Percentiles rank a stretch among this genome's conserved stretches.
Evolutionary conservation across 495 filamentous ascomycete genomes (phyloP).

Genomic region (Penicillium odoratum): DNA sequence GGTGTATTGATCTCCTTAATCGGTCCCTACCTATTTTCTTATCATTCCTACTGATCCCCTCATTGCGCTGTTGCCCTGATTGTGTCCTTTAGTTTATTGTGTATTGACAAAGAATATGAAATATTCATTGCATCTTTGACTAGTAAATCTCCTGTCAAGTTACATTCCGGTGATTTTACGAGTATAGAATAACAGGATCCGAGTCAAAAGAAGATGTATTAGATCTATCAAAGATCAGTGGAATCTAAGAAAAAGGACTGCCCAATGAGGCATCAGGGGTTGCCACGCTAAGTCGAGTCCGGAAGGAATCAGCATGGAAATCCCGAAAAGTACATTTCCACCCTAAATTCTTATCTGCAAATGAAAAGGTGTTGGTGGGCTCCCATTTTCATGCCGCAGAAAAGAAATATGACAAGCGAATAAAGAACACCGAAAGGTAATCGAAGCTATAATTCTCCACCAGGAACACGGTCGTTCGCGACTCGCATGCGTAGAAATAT

Average conservation of each 20-base stretch:
- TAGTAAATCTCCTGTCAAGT: background rate
- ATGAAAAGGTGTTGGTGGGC: background rate
- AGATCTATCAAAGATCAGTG: slow-evolving; percentile 24
- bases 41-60: slow-evolving; percentile 11
- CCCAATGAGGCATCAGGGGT: background rate
- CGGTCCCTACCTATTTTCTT: slow-evolving; percentile 30
- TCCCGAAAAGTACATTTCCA: slow-evolving; percentile 11
- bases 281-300: slow-evolving; percentile 7
- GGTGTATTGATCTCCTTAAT: slow-evolving; percentile 9
- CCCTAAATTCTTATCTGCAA: background rate
- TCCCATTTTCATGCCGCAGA: background rate
- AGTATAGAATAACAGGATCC: background rate
- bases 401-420: slow-evolving; percentile 9
- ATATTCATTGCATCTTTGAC: background rate
- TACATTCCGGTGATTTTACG: background rate
- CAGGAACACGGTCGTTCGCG: slow-evolving; percentile 27
- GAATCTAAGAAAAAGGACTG: slow-evolving; percentile 6
- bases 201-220: slow-evolving; percentile 11
- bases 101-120: background rate
- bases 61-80: slow-evolving; percentile 6
- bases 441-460: slow-evolving; percentile 25
- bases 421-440: background rate
- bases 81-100: slow-evolving; percentile 1
- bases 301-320: background rate
- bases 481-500: slow-evolving; percentile 46